A percentile compares a stretch with the other conserved stretches of the same genome.
These are phyloP conservation scores for Hippophae tibetana DNA, from an alignment of 306 rosid species.

Conservation along the genomic window DNA sequence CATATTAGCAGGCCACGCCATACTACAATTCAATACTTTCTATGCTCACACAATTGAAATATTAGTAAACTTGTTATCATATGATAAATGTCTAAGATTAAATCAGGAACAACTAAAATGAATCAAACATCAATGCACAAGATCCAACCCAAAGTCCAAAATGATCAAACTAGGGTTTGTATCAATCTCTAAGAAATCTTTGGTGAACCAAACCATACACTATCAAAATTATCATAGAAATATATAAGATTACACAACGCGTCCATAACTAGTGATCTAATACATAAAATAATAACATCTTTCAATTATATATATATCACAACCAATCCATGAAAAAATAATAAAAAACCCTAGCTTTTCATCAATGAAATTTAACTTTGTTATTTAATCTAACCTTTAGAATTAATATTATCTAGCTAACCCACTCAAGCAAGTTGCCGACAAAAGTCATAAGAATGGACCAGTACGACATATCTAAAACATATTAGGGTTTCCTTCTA, in stretches of 20 bases:
- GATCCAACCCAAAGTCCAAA: constrained; percentile 25
- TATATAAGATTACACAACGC: constrained; percentile 7
- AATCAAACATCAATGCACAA: constrained; percentile 13
- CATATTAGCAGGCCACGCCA: constrained; percentile 19
- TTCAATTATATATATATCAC: constrained; percentile 3
- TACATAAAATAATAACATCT: constrained; percentile 46
- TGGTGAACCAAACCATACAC: constrained; percentile 13
- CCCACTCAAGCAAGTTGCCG: constrained; percentile 16
- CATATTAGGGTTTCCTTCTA: constrained; percentile 48
- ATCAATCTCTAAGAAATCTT: constrained; percentile 20
- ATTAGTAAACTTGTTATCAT: constrained; percentile 17
- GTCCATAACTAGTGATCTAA: constrained; percentile 13
- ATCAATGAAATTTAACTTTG: constrained; percentile 17
- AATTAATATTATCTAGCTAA: constrained; percentile 8
- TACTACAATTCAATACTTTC: constrained; percentile 18
- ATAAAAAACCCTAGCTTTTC: constrained; percentile 56
- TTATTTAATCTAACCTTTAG: constrained; percentile 14
- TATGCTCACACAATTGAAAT: constrained; percentile 18
- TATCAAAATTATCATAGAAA: constrained; percentile 9
- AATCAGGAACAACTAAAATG: background rate
- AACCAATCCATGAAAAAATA: background rate
- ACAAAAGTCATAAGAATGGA: constrained; percentile 7
- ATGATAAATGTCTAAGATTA: constrained; percentile 6
- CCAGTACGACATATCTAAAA: constrained; percentile 13
- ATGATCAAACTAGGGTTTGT: constrained; percentile 35